Percentiles rank a stretch among this genome's conserved stretches.
Evolutionary conservation across 2,329 filamentous ascomycete species (phyloP).

Genomic region (Paecilomyces fulvus): DNA sequence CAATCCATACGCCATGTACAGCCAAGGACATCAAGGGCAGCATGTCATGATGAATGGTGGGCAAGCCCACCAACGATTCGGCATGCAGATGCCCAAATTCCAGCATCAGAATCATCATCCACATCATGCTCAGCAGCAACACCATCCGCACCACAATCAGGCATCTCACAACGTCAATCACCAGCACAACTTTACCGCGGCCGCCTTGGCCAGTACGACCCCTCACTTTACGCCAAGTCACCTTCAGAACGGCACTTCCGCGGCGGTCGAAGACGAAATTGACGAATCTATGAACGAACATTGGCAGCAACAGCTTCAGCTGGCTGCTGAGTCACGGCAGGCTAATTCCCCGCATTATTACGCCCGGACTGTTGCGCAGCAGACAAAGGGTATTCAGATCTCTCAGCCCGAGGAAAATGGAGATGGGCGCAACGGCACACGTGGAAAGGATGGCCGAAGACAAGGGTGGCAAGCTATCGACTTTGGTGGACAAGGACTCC

Average conservation of each 20-base stretch:
- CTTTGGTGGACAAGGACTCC: conserved; percentile 89
- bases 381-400: conserved; percentile 38
- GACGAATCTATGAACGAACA: conserved; percentile 58
- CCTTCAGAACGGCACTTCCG: conserved; percentile 52
- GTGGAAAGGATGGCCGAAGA: conserved; percentile 47
- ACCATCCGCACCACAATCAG: conserved; percentile 36
- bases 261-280: conserved; percentile 46
- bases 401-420: conserved; percentile 40
- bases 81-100: conserved; percentile 42
- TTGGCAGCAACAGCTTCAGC: conserved; percentile 79
- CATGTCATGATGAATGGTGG: conserved; percentile 44
- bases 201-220: conserved; percentile 37
- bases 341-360: conserved; percentile 66
- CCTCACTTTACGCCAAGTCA: conserved; percentile 53
- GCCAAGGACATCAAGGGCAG: conserved; percentile 39
- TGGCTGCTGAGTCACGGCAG: conserved; percentile 66
- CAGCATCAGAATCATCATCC: conserved; percentile 39
- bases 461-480: conserved; percentile 92
- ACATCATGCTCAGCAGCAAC: conserved; percentile 36
- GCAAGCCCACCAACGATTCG: conserved; percentile 41
- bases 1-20: conserved; percentile 40
- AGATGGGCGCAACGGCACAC: conserved; percentile 57
- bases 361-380: conserved; percentile 39
- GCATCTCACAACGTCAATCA: conserved; percentile 37
- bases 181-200: conserved; percentile 43